A percentile compares a stretch with the other conserved stretches of the same genome.
Conservation (phyloP, 371 early-diverging fungal species). For the Capillidium rhysosporum region DNA sequence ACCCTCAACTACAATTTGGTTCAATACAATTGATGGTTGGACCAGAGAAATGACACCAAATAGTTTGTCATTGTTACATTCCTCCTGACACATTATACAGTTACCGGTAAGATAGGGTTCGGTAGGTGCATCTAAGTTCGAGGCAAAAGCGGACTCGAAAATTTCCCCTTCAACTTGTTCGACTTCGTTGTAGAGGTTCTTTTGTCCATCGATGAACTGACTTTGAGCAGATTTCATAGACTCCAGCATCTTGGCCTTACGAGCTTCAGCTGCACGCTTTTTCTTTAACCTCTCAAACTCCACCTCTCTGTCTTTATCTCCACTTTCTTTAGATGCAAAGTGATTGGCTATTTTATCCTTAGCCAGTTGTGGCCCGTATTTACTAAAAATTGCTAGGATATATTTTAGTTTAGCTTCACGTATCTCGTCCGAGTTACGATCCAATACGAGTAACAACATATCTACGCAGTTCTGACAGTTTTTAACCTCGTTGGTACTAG, state of each 20-base stretch:
- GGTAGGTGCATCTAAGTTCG: slow-evolving; percentile 9
- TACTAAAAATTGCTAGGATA: neutral
- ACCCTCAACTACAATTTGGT: slow-evolving; percentile 34
- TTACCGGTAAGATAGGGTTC: slow-evolving; percentile 54
- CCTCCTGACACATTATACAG: slow-evolving; percentile 93
- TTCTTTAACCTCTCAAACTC: neutral
- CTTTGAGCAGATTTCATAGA: slow-evolving; percentile 77
- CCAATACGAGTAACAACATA: neutral
- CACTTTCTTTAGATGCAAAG: neutral
- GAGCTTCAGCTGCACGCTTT: slow-evolving; percentile 30
- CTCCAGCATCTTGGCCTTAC: slow-evolving; percentile 74
- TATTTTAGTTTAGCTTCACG: neutral
- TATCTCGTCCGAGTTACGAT: no score
- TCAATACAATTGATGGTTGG: slow-evolving; percentile 53
- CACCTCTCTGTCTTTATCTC: neutral
- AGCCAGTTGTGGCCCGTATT: neutral
- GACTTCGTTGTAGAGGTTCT: slow-evolving; percentile 29
- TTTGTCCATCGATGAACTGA: slow-evolving; percentile 65
- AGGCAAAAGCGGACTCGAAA: slow-evolving; percentile 8
- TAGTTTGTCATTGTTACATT: slow-evolving; percentile 37
- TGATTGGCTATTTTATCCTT: neutral
- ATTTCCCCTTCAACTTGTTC: slow-evolving; percentile 16
- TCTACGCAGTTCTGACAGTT: neutral
- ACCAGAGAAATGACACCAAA: slow-evolving; percentile 72
- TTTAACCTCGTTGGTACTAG: neutral